Percentiles rank a stretch among this genome's conserved stretches.
Conservation (phyloP, 345 rosid species). For the Populus ilicifolia region DNA sequence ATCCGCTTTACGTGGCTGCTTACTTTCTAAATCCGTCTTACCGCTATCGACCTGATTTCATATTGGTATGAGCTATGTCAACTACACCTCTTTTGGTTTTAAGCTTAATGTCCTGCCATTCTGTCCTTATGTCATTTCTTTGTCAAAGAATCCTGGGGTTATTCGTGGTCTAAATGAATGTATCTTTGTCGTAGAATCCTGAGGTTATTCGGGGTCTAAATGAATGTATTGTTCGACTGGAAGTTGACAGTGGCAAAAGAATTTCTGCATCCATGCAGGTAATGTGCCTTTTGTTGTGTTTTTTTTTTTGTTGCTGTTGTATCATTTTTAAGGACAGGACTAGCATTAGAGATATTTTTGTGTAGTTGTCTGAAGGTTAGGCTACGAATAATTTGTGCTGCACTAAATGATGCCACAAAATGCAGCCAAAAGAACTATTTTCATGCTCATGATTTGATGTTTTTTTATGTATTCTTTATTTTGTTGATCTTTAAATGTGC, state of each 20-base stretch:
- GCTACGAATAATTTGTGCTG: not conserved
- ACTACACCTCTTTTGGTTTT: not conserved
- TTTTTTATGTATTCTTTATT: not conserved
- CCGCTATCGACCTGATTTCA: conserved; percentile 67
- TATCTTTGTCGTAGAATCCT: conserved; percentile 51
- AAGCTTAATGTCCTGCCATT: not conserved
- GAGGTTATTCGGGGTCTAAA: conserved; percentile 82
- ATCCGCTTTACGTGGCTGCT: conserved; percentile 86
- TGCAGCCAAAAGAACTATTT: not conserved
- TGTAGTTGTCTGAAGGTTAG: not conserved
- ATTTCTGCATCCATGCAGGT: conserved; percentile 92
- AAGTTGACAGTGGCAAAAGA: conserved; percentile 62
- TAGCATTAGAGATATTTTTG: not conserved
- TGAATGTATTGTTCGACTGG: conserved; percentile 83
- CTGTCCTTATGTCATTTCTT: conserved; percentile 4
- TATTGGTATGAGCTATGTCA: conserved; percentile 45
- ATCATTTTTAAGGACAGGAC: not conserved
- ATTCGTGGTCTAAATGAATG: conserved; percentile 85
- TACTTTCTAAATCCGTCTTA: conserved; percentile 88
- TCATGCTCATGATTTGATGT: not conserved
- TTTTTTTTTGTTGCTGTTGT: not conserved
- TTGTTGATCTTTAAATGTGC: not conserved
- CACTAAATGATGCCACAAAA: conserved; percentile 1
- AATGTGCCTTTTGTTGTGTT: not conserved
- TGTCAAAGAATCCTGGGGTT: conserved; percentile 64